phyloP scores from a whole-genome alignment of 495 filamentous ascomycete genomes.

The Penicillium salamii region DNA sequence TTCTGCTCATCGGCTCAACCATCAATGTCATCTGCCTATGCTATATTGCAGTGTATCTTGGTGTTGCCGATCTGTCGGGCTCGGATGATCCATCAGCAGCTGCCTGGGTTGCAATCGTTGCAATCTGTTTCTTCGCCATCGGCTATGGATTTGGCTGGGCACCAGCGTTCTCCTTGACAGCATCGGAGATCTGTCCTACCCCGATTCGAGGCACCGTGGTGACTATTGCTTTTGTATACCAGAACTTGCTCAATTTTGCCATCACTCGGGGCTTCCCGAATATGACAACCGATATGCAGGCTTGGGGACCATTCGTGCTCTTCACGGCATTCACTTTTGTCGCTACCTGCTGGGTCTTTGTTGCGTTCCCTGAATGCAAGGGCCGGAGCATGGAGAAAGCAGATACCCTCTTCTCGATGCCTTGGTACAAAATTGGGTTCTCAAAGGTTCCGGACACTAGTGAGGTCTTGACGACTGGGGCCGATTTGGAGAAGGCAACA shows the following conservation, averaged over 20 bases:
- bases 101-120: slow-evolving; percentile 21
- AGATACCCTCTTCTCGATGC: slow-evolving; percentile 13
- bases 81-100: slow-evolving; percentile 10
- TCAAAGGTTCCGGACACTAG: slow-evolving; percentile 1
- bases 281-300: slow-evolving; percentile 17
- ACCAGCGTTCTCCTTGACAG: slow-evolving; percentile 20
- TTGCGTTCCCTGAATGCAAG: slow-evolving; percentile 23
- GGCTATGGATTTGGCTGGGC: slow-evolving; percentile 25
- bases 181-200: slow-evolving; percentile 23
- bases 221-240: slow-evolving; percentile 19
- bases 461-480: not conserved
- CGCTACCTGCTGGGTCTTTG: slow-evolving; percentile 18
- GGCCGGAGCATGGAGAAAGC: slow-evolving; percentile 20
- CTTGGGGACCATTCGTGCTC: slow-evolving; percentile 22
- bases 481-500: slow-evolving; percentile 11
- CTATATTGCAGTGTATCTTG: slow-evolving; percentile 21
- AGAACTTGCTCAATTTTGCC: slow-evolving; percentile 25
- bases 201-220: slow-evolving; percentile 16
- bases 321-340: slow-evolving; percentile 15
- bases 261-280: slow-evolving; percentile 21
- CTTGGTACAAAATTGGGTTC: slow-evolving; percentile 21
- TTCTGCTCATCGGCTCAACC: slow-evolving; percentile 20
- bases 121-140: slow-evolving; percentile 23
- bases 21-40: slow-evolving; percentile 17
- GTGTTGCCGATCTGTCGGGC: slow-evolving; percentile 8